phyloP scores from a whole-genome alignment of 768 basidiomycete species.

The Asterophora lycoperdoides region DNA sequence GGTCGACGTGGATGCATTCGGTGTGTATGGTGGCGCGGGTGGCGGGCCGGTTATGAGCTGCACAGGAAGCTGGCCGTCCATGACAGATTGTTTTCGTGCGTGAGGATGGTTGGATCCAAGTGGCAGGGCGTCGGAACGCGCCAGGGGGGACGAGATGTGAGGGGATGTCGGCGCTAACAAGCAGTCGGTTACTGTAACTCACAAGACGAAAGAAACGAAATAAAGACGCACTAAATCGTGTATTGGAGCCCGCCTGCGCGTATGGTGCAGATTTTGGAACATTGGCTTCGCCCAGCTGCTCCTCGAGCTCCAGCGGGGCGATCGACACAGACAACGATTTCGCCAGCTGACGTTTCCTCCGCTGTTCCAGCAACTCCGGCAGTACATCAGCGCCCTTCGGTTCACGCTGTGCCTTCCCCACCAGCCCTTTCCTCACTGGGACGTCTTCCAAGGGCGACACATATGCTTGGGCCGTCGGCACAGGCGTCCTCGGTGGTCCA shows the following conservation, averaged over 20 bases:
- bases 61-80: constrained; percentile 45
- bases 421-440: constrained; percentile 46
- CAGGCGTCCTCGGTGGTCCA: constrained; percentile 44
- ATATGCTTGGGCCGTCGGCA: constrained; percentile 17
- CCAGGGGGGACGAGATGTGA: constrained; percentile 39
- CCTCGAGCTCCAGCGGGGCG: constrained; percentile 43
- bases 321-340: constrained; percentile 70
- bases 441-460: constrained; percentile 23
- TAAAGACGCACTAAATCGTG: constrained; percentile 17
- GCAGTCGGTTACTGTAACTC: constrained; percentile 1
- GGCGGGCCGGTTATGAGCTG: constrained; percentile 29
- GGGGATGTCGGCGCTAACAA: constrained; percentile 31
- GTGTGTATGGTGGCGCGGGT: constrained; percentile 28
- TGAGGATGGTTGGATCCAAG: constrained; percentile 66
- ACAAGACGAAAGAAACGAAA: constrained; percentile 3
- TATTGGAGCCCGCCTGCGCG: constrained; percentile 23
- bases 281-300: constrained; percentile 27
- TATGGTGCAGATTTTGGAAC: constrained; percentile 27
- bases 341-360: constrained; percentile 47
- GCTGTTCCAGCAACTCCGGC: constrained; percentile 48
- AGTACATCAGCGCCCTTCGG: constrained; percentile 33
- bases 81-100: constrained; percentile 67
- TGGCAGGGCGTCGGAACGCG: constrained; percentile 48
- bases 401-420: constrained; percentile 39
- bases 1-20: constrained; percentile 42